Conservation (phyloP, 768 basidiomycete species). For the Kwoniella dejecticola region DNA sequence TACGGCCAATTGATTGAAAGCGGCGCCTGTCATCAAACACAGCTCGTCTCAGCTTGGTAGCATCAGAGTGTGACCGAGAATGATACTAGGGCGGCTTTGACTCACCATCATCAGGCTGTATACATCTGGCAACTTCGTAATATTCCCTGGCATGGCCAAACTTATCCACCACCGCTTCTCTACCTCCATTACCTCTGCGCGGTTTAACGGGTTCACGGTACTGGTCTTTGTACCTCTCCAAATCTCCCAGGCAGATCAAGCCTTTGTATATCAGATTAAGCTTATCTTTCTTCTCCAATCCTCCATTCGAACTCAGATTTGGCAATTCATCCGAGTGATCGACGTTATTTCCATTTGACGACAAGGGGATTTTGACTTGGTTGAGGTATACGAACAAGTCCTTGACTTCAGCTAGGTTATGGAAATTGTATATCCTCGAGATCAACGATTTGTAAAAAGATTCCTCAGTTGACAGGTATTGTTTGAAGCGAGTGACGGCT, state of each 20-base stretch:
- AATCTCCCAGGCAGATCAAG: constrained; percentile 87
- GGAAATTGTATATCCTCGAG: constrained; percentile 69
- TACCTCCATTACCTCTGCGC: constrained; percentile 12
- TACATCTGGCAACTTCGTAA: constrained; percentile 79
- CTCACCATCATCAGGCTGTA: constrained; percentile 81
- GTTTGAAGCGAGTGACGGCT: constrained; percentile 80
- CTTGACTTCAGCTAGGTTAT: constrained; percentile 59
- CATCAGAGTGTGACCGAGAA: too few species aligned
- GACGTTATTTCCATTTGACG: constrained; percentile 2
- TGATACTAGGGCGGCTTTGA: constrained; percentile 9
- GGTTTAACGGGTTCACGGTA: constrained; percentile 60
- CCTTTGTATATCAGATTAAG: constrained; percentile 82
- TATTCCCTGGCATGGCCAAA: constrained; percentile 59
- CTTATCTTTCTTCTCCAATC: constrained; percentile 63
- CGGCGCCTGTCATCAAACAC: constrained; percentile 60
- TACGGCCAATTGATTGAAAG: constrained; percentile 94
- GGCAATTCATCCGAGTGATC: constrained; percentile 8
- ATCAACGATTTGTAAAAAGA: constrained; percentile 86
- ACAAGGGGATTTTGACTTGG: constrained; percentile 11
- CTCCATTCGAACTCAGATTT: too few species aligned
- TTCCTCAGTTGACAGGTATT: constrained; percentile 86
- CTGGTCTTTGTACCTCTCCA: constrained; percentile 88
- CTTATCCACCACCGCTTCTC: constrained; percentile 60
- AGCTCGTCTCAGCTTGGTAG: too few species aligned
- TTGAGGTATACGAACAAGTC: constrained; percentile 60